These are phyloP conservation scores for Kodamaea arcana DNA, from an alignment of 1,139 yeast genomes.

Conservation along the genomic window DNA sequence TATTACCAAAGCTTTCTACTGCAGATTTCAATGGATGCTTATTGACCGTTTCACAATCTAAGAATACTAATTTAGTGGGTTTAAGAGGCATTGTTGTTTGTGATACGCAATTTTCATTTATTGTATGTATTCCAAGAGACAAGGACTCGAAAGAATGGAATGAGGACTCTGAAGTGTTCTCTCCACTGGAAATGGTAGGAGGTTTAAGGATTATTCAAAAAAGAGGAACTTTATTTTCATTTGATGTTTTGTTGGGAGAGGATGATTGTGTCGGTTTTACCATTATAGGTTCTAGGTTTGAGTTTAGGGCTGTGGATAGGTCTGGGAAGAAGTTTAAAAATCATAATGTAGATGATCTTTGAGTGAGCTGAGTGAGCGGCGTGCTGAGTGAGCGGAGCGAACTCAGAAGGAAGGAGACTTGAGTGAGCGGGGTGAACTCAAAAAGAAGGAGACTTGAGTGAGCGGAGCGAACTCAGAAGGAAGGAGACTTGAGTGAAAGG, in stretches of 20 bases:
- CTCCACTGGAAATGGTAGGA: conserved; percentile 41
- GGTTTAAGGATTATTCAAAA: conserved; percentile 58
- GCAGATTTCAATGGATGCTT: conserved; percentile 85
- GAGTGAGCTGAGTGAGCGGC: conserved; percentile 11
- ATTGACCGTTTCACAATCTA: conserved; percentile 55
- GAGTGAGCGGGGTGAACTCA: no score
- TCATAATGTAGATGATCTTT: conserved; percentile 63
- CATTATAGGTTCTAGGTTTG: conserved; percentile 76
- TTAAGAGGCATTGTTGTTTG: conserved; percentile 75
- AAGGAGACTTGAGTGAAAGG: no score
- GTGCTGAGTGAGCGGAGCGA: conserved; percentile 18
- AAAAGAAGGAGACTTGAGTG: no score
- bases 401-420: no score
- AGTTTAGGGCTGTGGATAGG: conserved; percentile 74
- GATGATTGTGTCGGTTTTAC: conserved; percentile 51
- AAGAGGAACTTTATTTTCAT: conserved; percentile 54
- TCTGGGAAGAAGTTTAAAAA: conserved; percentile 83
- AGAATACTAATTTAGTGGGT: conserved; percentile 60
- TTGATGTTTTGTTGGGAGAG: conserved; percentile 41
- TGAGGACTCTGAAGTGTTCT: conserved; percentile 9
- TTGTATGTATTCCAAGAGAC: conserved; percentile 53
- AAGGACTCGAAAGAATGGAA: conserved; percentile 33
- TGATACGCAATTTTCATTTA: conserved; percentile 78
- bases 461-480: no score
- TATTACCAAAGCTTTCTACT: conserved; percentile 58